phyloP scores from a whole-genome alignment of 805 yeast species.

The Yamadazyma akitaensis region DNA sequence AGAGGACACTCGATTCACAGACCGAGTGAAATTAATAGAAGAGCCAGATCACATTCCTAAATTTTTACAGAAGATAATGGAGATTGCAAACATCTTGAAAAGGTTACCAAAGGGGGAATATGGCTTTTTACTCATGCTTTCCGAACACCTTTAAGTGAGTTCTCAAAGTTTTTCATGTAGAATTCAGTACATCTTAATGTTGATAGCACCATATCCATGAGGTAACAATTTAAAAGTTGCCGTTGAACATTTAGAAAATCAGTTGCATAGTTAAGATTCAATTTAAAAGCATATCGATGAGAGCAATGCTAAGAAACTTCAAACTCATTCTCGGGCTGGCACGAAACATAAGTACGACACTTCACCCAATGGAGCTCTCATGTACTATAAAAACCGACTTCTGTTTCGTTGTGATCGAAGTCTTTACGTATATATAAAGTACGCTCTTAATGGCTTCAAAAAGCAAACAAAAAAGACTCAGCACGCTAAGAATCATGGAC shows the following conservation, averaged over 20 bases:
- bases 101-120: too few species aligned
- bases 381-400: slow-evolving; percentile 34
- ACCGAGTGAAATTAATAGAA: too few species aligned
- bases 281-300: neutral
- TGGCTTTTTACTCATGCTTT: too few species aligned
- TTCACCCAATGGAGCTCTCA: slow-evolving; percentile 21
- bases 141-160: too few species aligned
- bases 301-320: neutral
- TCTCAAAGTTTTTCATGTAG: too few species aligned
- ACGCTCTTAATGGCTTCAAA: neutral
- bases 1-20: too few species aligned
- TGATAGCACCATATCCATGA: too few species aligned
- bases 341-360: slow-evolving; percentile 17
- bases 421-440: slow-evolving; percentile 23
- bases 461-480: neutral
- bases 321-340: slow-evolving; percentile 17
- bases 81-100: too few species aligned
- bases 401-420: slow-evolving; percentile 46
- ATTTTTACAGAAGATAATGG: too few species aligned
- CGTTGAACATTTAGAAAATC: neutral
- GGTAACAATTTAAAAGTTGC: neutral
- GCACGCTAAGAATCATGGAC: too few species aligned
- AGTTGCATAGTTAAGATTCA: neutral
- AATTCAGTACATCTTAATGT: too few species aligned
- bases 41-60: too few species aligned